Base-by-base conservation (phyloP, 257 asterid species). In the Scutellaria galericulata region DNA sequence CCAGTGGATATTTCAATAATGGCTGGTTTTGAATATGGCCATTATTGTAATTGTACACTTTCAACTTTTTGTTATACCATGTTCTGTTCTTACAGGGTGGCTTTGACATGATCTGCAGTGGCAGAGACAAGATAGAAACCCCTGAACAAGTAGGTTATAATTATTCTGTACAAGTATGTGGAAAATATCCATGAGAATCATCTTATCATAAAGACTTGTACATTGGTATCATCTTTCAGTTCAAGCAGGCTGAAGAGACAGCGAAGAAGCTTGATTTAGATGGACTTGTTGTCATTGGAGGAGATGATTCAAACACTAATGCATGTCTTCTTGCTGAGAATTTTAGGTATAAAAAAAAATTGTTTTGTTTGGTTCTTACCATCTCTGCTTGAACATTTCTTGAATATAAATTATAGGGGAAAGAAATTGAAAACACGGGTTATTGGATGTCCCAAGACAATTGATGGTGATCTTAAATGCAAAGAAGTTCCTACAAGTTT, bases 271-370 rank as follows among this genome's bases (percentile, higher is more conserved):
- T 90, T 58, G 95, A 90, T 72, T 73, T 90, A 71, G 96, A 90
- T 78, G 96, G 95, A 51, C 89, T 90, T 59, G 91, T 90, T 65
- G 96, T 90, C 77, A 90, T 90, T 63, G 96, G 96, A 53, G 96
- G 96, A 76, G 96, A 90, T 71, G 96, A 90, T 68, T 90, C 95
- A 44, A 90, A 90, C 78, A 90, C 93, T 72, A 90, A 90, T 68
- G 95, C 96, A n/a, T 88, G 96, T 79, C 93, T 90, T 76, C 88
- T 90, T 58, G 96, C 95, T 11, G 93, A 90, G 73, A 77, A 88
- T 75, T 88, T 88, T 76, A 83, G 92, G 95, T 85, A 42, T 9
- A 24, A 24, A 11, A 64, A 2, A 24, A 18, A 37, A 6, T n/a
- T n/a, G 18, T 5, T 39, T 60, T 12, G 37, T 67, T 46, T 31